Evolutionary conservation across 164 flowering plant species (phyloP).

Genomic region (Houttuynia cordata): DNA sequence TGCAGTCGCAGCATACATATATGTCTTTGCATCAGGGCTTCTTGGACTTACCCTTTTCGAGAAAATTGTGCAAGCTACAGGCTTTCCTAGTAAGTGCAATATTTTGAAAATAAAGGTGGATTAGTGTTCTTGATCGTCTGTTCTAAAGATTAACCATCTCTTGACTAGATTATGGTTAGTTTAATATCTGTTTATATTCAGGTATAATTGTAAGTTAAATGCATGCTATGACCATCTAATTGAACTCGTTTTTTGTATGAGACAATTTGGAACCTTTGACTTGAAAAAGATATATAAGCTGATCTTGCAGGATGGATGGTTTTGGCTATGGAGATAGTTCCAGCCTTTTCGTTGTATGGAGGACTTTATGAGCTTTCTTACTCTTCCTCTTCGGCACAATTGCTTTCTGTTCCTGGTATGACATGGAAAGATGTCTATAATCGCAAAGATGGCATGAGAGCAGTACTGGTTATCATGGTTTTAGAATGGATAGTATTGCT

Average conservation of each 20-base stretch:
- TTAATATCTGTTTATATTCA: no score
- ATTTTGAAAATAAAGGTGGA: neutral
- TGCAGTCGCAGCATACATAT: constrained; percentile 49
- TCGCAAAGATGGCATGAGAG: constrained; percentile 46
- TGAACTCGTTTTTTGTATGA: no score
- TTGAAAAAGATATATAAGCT: neutral
- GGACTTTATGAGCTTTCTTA: constrained; percentile 63
- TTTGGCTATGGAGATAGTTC: constrained; percentile 48
- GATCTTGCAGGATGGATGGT: constrained; percentile 43
- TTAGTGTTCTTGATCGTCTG: neutral
- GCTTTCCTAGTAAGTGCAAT: constrained; percentile 60
- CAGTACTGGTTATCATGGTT: constrained; percentile 40
- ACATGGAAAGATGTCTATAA: constrained; percentile 49
- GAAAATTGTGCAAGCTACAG: constrained; percentile 31
- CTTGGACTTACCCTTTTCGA: constrained; percentile 53
- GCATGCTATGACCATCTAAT: no score
- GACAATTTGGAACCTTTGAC: neutral
- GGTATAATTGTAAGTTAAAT: no score
- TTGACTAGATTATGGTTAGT: neutral
- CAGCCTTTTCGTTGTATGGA: constrained; percentile 60
- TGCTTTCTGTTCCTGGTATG: constrained; percentile 55
- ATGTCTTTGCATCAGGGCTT: constrained; percentile 55
- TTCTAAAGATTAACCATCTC: no score
- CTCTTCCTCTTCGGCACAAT: constrained; percentile 34
- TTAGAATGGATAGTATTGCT: constrained; percentile 37